Conservation (phyloP, 768 basidiomycete genomes). For the Suillus ampliporus region DNA sequence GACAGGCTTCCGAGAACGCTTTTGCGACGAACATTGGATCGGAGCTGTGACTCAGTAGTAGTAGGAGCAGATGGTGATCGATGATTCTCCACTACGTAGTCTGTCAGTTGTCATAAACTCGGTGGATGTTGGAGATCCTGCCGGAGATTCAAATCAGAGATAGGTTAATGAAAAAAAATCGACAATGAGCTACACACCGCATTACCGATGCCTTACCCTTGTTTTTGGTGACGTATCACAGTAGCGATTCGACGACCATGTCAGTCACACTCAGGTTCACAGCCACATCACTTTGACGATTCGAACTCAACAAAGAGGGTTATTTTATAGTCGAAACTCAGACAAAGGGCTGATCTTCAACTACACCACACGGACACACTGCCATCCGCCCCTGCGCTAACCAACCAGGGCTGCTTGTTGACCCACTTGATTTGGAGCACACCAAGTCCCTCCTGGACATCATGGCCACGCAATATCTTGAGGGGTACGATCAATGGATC, state of each 20-base stretch:
- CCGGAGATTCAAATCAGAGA: constrained; percentile 3
- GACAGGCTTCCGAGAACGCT: background rate
- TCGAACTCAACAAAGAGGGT: constrained; percentile 5
- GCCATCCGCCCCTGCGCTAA: constrained; percentile 93
- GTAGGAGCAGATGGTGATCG: background rate
- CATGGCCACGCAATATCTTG: constrained; percentile 95
- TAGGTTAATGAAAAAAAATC: background rate
- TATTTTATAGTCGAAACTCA: constrained; percentile 30
- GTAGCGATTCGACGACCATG: background rate
- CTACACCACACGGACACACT: constrained; percentile 88
- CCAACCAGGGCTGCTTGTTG: constrained; percentile 87
- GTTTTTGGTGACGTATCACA: background rate
- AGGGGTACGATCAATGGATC: constrained; percentile 97
- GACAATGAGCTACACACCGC: background rate
- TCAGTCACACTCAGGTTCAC: constrained; percentile 6
- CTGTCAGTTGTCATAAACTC: background rate
- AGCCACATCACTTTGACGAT: background rate
- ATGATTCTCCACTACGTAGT: background rate
- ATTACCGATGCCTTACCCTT: background rate
- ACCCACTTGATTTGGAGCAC: constrained; percentile 93
- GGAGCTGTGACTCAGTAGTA: background rate
- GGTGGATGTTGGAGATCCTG: constrained; percentile 4
- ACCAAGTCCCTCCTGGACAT: constrained; percentile 83
- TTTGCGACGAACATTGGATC: background rate
- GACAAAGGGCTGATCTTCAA: constrained; percentile 45